Evolutionary conservation across 495 filamentous ascomycete species (phyloP).

Genomic region (Xylona heveae): DNA sequence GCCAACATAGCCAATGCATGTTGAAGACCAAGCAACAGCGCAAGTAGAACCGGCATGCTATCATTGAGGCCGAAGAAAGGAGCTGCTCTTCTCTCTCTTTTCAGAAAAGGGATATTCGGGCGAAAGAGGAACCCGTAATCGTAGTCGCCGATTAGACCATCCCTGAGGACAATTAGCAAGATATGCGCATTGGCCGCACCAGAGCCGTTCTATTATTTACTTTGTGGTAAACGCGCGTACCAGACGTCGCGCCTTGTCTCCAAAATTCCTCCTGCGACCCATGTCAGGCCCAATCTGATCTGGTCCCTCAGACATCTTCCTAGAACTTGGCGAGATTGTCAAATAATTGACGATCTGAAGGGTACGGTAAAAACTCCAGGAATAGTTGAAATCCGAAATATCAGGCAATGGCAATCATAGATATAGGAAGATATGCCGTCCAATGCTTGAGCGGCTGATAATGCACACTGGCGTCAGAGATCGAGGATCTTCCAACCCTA

Average conservation of each 20-base stretch:
- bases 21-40: conserved; percentile 49
- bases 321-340: too few relatives aligned
- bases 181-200: neutral
- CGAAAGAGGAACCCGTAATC: conserved; percentile 65
- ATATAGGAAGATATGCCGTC: too few relatives aligned
- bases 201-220: conserved; percentile 12
- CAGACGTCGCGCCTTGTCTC: conserved; percentile 17
- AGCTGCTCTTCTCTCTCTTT: conserved; percentile 33
- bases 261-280: conserved; percentile 18
- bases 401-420: too few relatives aligned
- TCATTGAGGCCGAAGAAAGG: conserved; percentile 85
- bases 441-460: too few relatives aligned
- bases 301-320: conserved; percentile 10
- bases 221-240: conserved; percentile 26
- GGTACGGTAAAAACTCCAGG: too few relatives aligned
- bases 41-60: conserved; percentile 58
- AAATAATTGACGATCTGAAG: too few relatives aligned
- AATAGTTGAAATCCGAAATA: too few relatives aligned
- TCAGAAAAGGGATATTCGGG: conserved; percentile 71
- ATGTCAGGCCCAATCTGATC: conserved; percentile 29
- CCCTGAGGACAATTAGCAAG: conserved; percentile 14
- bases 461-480: too few relatives aligned
- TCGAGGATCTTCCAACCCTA: too few relatives aligned
- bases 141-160: conserved; percentile 66
- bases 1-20: conserved; percentile 39